Percentiles rank a stretch among this genome's conserved stretches.
These are phyloP conservation scores for Microbotryum silenes-acaulis DNA, from an alignment of 1,284 basidiomycete genomes.

Conservation along the genomic window DNA sequence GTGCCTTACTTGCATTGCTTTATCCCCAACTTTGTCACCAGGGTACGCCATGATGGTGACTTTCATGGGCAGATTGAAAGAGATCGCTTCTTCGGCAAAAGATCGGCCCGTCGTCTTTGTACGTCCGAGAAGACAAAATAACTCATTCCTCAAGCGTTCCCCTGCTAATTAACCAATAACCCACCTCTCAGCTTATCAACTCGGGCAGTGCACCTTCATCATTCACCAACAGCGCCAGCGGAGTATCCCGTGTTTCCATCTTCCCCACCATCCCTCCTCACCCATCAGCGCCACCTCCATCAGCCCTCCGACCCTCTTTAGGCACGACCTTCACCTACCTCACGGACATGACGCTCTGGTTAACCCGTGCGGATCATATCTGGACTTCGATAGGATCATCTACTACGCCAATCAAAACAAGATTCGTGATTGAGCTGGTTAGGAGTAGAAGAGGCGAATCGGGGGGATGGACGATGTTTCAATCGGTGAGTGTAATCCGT, in stretches of 20 bases:
- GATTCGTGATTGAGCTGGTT: neutral
- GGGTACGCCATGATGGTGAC: neutral
- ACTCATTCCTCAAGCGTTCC: neutral
- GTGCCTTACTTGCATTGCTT: no score
- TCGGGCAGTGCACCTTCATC: neutral
- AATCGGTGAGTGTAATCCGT: neutral
- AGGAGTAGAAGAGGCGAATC: neutral
- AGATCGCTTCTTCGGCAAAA: neutral
- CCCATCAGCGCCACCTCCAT: neutral
- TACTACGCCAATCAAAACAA: neutral
- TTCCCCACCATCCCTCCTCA: neutral
- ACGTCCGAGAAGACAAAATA: neutral
- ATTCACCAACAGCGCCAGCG: no score
- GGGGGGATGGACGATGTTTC: neutral
- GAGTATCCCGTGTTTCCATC: neutral
- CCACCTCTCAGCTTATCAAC: neutral
- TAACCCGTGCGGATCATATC: neutral
- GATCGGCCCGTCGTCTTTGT: neutral
- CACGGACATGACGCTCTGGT: neutral
- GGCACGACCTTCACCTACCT: slow-evolving; percentile 3
- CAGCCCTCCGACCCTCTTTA: neutral
- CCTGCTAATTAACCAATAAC: neutral
- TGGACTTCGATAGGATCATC: neutral
- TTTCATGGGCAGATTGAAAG: neutral
- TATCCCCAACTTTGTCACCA: neutral